These are phyloP conservation scores for Leccinum obscurum DNA, from an alignment of 768 basidiomycete genomes.

Conservation along the genomic window DNA sequence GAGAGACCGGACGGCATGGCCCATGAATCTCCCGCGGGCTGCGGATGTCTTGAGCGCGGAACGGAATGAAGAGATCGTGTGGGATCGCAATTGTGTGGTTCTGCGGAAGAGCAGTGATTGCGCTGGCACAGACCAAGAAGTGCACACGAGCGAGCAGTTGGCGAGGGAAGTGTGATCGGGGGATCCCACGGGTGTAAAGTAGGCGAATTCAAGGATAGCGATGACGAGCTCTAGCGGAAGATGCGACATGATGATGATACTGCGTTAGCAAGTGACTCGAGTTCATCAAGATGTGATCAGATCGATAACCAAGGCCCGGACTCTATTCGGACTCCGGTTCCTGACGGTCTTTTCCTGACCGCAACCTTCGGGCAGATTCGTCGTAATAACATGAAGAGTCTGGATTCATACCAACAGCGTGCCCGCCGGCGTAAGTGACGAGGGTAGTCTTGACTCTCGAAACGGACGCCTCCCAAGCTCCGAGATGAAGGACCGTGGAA, in stretches of 20 bases:
- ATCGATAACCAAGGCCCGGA: not conserved
- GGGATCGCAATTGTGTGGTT: conserved; percentile 8
- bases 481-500: conserved; percentile 17
- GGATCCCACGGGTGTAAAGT: conserved; percentile 21
- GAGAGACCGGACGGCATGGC: conserved; percentile 23
- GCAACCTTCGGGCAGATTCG: not conserved
- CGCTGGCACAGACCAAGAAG: conserved; percentile 29
- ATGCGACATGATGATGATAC: not conserved
- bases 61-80: conserved; percentile 13
- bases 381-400: not conserved
- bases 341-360: not conserved
- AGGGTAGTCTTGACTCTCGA: not conserved
- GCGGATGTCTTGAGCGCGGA: conserved; percentile 21
- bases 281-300: not conserved
- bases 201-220: conserved; percentile 24
- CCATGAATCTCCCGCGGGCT: conserved; percentile 14
- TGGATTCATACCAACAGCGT: not conserved
- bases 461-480: conserved; percentile 9
- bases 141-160: conserved; percentile 28
- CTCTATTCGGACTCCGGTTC: not conserved
- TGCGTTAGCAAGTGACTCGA: not conserved
- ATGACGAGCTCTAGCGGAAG: conserved; percentile 28
- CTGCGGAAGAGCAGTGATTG: conserved; percentile 32
- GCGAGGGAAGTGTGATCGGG: conserved; percentile 23
- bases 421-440: not conserved